phyloP scores from a whole-genome alignment of 1,284 basidiomycete genomes.

The Puccinia triticina region DNA sequence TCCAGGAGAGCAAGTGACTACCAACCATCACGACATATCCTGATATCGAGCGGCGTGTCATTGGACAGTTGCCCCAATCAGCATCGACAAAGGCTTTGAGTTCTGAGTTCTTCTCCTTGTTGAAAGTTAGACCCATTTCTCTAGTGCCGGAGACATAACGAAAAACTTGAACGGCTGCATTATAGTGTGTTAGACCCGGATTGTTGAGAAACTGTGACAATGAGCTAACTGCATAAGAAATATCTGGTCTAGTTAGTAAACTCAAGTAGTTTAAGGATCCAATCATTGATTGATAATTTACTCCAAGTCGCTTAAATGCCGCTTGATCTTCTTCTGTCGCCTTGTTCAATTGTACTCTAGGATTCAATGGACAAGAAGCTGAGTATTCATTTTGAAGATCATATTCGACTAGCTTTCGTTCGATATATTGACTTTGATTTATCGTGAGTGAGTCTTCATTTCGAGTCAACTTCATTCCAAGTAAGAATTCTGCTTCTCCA shows the following conservation, averaged over 20 bases:
- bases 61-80: not conserved
- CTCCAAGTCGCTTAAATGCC: not conserved
- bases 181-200: slow-evolving; percentile 1
- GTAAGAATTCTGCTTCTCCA: not conserved
- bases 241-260: not conserved
- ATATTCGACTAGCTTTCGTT: not conserved
- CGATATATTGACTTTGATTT: not conserved
- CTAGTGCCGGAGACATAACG: not conserved
- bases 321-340: not conserved
- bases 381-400: not conserved
- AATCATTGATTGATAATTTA: not conserved
- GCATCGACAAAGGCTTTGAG: not conserved
- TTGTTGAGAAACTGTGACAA: not conserved
- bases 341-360: not conserved
- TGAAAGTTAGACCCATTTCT: not conserved
- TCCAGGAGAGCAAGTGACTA: not conserved
- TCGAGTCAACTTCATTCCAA: not conserved
- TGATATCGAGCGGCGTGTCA: not conserved
- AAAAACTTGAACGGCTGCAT: not conserved
- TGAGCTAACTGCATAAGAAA: not conserved
- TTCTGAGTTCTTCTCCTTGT: not conserved
- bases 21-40: not conserved
- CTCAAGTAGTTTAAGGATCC: not conserved
- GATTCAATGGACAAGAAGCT: not conserved
- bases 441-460: not conserved